Percentiles rank a stretch among this genome's conserved stretches.
Conservation (phyloP, 139 green algal genomes). For the Gonium pectorale region DNA sequence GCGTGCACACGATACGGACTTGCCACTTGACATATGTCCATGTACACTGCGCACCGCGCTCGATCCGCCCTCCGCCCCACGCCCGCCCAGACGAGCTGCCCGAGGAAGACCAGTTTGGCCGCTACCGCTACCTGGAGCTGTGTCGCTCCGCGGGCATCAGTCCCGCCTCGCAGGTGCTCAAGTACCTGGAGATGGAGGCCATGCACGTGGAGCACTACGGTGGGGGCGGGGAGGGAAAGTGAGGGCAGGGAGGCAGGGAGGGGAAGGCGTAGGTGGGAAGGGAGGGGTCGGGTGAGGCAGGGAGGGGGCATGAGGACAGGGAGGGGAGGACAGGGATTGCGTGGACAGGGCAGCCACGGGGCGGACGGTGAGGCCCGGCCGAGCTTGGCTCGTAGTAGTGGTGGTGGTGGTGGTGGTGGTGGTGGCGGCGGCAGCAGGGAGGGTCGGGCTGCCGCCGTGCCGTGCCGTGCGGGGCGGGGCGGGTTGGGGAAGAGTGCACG, state of each 20-base stretch:
- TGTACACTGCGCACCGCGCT: no score
- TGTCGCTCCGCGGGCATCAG: conserved; percentile 54
- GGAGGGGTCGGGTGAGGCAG: no score
- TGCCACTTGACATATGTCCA: no score
- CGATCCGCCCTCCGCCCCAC: neutral
- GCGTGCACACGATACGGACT: neutral
- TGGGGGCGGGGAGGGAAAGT: neutral
- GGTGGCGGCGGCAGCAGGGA: no score
- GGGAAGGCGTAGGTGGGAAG: no score
- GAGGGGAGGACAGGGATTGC: neutral
- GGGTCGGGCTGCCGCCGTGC: no score
- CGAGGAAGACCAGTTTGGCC: conserved; percentile 62
- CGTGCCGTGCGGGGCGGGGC: no score
- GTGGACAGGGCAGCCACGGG: no score
- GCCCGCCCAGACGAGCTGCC: conserved; percentile 48
- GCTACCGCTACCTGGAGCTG: conserved; percentile 48
- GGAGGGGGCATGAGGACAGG: neutral
- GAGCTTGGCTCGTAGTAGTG: no score
- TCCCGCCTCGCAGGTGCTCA: conserved; percentile 58
- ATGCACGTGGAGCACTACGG: conserved; percentile 66
- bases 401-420: no score
- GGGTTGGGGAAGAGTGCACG: no score
- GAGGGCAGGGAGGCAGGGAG: neutral
- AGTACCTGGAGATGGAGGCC: conserved; percentile 62
- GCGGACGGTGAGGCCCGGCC: no score